Base-by-base conservation (phyloP, 192 early-diverging fungal genomes). In the Spizellomyces punctatus region DNA sequence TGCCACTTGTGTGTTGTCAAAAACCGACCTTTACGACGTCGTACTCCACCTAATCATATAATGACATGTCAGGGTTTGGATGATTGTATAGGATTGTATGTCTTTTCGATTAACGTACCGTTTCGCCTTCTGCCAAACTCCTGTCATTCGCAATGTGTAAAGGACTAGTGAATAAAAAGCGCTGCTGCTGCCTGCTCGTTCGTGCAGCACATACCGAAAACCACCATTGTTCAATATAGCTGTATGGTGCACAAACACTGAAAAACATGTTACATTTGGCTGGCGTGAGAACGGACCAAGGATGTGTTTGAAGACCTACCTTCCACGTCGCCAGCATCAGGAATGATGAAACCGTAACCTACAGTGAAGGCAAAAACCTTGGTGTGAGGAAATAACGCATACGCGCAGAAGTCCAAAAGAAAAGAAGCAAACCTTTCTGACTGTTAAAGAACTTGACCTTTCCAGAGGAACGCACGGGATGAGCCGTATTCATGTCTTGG, bases 311-410 rank as follows among this genome's bases (percentile, higher is more conserved):
- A 36, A 36, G 7, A 22, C 12, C 79, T 89, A 93, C 92, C 90
- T 90, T 94, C 94, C 54, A 82, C 83, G 50, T 90, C 80, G 66
- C 86, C 85, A 58, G 89, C 86, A 63, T 83, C 80, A 10, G 91
- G 90, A 61, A 94, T 88, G 63, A 96, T 92, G 78, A 96, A 96
- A 0, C 94, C 94, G 76, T 90, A 96, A 55, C 94, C 80, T 82
- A 50, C 21, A 43, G 43, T 17, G 45, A 14, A 42, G 22, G 47
- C 59, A 43, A 57, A 70, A 48, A 54, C 50, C 4, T 4, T 19
- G n/a, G n/a, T 10, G n/a, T 27, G 17, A 67, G 27, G 9, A 12
- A 36, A 0, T 12, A 19, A 56, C 14, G 9, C 50, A 67, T 10
- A 14, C 46, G 44, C 22, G 63, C 63, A 45, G 6, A 2, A 21